Conservation (phyloP, 75 land plant species). For the Chamaecyparis obtusa region DNA sequence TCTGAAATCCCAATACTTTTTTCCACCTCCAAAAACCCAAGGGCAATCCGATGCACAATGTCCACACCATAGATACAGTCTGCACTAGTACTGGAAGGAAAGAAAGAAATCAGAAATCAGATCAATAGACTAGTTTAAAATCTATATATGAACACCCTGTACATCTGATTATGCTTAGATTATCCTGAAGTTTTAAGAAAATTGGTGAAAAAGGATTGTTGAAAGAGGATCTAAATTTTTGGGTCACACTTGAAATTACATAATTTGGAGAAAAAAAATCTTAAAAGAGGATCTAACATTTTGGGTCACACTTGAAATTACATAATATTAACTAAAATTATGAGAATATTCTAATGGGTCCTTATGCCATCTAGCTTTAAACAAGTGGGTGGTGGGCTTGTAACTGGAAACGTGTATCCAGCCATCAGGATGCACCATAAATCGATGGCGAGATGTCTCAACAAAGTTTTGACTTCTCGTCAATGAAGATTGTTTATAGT, state of each 20-base stretch:
- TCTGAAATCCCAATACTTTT: constrained; percentile 26
- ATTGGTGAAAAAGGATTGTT: no score
- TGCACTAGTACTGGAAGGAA: constrained; percentile 52
- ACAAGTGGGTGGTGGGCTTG: not conserved
- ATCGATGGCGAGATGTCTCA: no score
- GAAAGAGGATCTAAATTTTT: not conserved
- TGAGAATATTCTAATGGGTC: not conserved
- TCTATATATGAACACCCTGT: no score
- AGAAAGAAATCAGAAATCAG: not conserved
- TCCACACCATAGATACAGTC: constrained; percentile 75
- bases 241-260: not conserved
- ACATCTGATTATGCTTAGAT: not conserved
- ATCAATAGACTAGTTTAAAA: not conserved
- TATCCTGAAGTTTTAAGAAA: not conserved
- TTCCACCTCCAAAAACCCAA: constrained; percentile 64
- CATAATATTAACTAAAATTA: no score
- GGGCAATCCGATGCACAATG: constrained; percentile 59
- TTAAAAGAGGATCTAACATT: not conserved
- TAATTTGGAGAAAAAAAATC: no score
- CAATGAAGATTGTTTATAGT: no score
- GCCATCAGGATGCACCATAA: no score
- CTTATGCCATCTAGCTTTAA: not conserved
- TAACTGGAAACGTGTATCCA: no score
- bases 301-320: not conserved
- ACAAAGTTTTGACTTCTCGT: no score